These are phyloP conservation scores for Globisporangium acanthophoron DNA, from an alignment of 352 stramenopile species.

Conservation along the genomic window DNA sequence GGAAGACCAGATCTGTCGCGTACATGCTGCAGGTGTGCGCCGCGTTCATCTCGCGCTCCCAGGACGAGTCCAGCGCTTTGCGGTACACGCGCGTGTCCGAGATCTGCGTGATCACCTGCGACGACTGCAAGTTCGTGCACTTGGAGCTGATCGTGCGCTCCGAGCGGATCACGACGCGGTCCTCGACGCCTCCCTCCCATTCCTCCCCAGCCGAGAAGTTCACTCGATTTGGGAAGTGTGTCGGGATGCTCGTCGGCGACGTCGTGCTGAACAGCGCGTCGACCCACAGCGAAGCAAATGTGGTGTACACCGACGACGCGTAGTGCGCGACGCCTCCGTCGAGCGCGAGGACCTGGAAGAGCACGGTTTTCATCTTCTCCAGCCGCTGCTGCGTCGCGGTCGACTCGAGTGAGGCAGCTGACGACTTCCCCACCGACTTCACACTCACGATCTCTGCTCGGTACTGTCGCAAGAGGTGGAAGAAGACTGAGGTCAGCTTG, in stretches of 20 bases:
- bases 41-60: constrained; percentile 63
- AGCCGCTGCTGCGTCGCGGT: constrained; percentile 19
- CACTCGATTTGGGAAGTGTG: constrained; percentile 49
- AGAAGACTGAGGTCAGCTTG: constrained; percentile 53
- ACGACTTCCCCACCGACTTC: neutral
- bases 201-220: constrained; percentile 14
- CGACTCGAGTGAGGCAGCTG: neutral
- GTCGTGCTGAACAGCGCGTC: constrained; percentile 56
- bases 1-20: constrained; percentile 42
- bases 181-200: constrained; percentile 16
- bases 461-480: constrained; percentile 48
- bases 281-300: constrained; percentile 63
- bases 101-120: constrained; percentile 63
- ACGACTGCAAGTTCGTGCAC: constrained; percentile 74
- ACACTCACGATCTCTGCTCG: constrained; percentile 29
- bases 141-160: constrained; percentile 81
- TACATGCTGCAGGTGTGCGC: constrained; percentile 52
- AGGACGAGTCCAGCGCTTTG: constrained; percentile 67
- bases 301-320: constrained; percentile 56
- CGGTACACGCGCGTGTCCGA: constrained; percentile 53
- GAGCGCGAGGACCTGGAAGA: constrained; percentile 43
- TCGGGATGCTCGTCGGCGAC: constrained; percentile 64
- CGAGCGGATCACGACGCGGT: constrained; percentile 49
- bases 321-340: constrained; percentile 66
- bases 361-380: constrained; percentile 36